phyloP scores from a whole-genome alignment of 352 stramenopile genomes.

The Globisporangium nunn region DNA sequence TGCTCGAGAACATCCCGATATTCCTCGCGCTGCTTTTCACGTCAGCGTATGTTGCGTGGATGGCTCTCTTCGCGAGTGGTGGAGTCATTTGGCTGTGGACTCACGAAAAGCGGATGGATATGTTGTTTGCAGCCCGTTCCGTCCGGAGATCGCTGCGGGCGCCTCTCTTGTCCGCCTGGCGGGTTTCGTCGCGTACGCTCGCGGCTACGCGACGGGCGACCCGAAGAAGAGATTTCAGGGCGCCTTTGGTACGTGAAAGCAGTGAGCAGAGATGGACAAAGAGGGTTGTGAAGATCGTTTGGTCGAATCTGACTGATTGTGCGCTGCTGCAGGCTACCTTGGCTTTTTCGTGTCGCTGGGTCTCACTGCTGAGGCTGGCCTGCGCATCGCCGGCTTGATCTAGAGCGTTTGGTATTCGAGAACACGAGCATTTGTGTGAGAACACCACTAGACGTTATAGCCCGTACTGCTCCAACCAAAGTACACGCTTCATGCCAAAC shows the following conservation, averaged over 20 bases:
- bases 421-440: background rate
- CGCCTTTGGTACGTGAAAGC: constrained; percentile 30
- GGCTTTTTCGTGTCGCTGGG: constrained; percentile 27
- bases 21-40: constrained; percentile 53
- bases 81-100: background rate
- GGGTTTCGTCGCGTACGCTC: constrained; percentile 53
- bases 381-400: constrained; percentile 5
- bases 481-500: no score
- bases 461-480: no score
- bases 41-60: constrained; percentile 34
- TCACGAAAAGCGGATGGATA: background rate
- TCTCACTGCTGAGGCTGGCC: constrained; percentile 10
- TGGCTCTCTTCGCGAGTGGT: background rate
- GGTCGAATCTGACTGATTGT: background rate
- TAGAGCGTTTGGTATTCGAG: background rate
- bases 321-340: constrained; percentile 43
- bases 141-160: constrained; percentile 42
- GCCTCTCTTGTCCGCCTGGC: constrained; percentile 38
- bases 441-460: no score
- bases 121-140: constrained; percentile 40
- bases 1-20: constrained; percentile 83
- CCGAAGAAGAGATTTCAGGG: constrained; percentile 58
- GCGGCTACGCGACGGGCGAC: constrained; percentile 57
- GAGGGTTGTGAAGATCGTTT: background rate
- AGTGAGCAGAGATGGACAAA: no score